Percentiles rank a stretch among this genome's conserved stretches.
Evolutionary conservation across 768 basidiomycete genomes (phyloP).

Genomic region (Naganishia friedmannii): DNA sequence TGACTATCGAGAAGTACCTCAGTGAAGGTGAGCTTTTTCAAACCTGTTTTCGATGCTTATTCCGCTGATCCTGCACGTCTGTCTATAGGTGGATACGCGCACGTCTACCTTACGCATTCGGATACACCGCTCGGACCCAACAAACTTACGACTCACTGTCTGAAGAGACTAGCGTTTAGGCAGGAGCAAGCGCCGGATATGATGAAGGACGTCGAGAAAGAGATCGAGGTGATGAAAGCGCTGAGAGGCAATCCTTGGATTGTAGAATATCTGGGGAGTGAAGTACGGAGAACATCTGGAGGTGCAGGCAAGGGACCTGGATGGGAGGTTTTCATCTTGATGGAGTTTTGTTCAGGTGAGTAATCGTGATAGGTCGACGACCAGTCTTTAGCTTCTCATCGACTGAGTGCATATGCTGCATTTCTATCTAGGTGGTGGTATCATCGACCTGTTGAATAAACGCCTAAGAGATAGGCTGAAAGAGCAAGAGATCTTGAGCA

Average conservation of each 20-base stretch:
- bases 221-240: slow-evolving; percentile 90
- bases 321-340: slow-evolving; percentile 95
- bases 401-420: slow-evolving; percentile 21
- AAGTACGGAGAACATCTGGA: slow-evolving; percentile 79
- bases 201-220: slow-evolving; percentile 89
- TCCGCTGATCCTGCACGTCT: slow-evolving; percentile 28
- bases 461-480: slow-evolving; percentile 88
- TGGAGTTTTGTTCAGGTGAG: slow-evolving; percentile 93
- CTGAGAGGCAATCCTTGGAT: slow-evolving; percentile 51
- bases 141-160: slow-evolving; percentile 74
- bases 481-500: slow-evolving; percentile 93
- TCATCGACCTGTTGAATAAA: slow-evolving; percentile 99
- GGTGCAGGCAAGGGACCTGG: slow-evolving; percentile 55
- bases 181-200: slow-evolving; percentile 84
- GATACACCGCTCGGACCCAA: slow-evolving; percentile 64
- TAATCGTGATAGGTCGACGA: slow-evolving; percentile 14
- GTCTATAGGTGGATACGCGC: slow-evolving; percentile 83
- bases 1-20: slow-evolving; percentile 90
- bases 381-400: neutral
- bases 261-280: slow-evolving; percentile 33
- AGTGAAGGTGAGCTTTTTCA: slow-evolving; percentile 69
- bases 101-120: slow-evolving; percentile 92
- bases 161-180: slow-evolving; percentile 91
- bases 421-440: slow-evolving; percentile 74
- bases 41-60: slow-evolving; percentile 23